These are phyloP conservation scores for Claviceps fusiformis DNA, from an alignment of 2,329 filamentous ascomycete genomes.

Conservation along the genomic window DNA sequence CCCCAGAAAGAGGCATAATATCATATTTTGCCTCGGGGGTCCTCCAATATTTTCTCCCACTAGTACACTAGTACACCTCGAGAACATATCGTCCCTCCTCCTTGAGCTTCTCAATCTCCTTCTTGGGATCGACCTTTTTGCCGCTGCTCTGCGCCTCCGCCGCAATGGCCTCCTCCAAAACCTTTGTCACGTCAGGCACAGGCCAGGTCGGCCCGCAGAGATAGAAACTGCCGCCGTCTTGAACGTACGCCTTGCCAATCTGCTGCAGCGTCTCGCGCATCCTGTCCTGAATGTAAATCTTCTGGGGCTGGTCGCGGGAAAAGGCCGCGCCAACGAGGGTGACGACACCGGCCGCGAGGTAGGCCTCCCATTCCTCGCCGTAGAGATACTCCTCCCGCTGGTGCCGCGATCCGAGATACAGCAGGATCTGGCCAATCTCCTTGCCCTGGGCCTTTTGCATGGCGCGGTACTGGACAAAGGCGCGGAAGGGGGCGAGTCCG, in stretches of 20 bases:
- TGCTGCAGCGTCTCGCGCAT: constrained; percentile 80
- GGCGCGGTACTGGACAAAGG: constrained; percentile 94
- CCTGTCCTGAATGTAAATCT: constrained; percentile 98
- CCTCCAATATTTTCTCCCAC: too few relatives aligned
- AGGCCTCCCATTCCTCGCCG: constrained; percentile 98
- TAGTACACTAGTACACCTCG: constrained; percentile 66
- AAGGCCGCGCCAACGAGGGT: constrained; percentile 89
- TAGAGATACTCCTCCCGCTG: constrained; percentile 98
- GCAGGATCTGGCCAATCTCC: constrained; percentile 79
- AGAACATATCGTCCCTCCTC: constrained; percentile 88
- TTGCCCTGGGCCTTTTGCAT: constrained; percentile 97
- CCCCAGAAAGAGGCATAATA: too few relatives aligned
- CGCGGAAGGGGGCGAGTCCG: constrained; percentile 95
- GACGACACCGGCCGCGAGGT: constrained; percentile 88
- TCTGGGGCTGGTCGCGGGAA: constrained; percentile 90
- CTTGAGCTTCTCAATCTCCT: constrained; percentile 96
- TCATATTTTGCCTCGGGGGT: too few relatives aligned
- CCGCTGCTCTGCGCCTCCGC: constrained; percentile 54
- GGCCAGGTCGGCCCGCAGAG: constrained; percentile 97
- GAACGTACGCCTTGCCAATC: constrained; percentile 75
- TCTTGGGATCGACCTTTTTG: constrained; percentile 71
- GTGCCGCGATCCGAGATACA: constrained; percentile 95
- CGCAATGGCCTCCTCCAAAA: constrained; percentile 83
- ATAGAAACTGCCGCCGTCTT: constrained; percentile 86
- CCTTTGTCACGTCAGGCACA: constrained; percentile 88